Base-by-base conservation (phyloP, 2,329 filamentous ascomycete genomes). In the Capronia epimyces region DNA sequence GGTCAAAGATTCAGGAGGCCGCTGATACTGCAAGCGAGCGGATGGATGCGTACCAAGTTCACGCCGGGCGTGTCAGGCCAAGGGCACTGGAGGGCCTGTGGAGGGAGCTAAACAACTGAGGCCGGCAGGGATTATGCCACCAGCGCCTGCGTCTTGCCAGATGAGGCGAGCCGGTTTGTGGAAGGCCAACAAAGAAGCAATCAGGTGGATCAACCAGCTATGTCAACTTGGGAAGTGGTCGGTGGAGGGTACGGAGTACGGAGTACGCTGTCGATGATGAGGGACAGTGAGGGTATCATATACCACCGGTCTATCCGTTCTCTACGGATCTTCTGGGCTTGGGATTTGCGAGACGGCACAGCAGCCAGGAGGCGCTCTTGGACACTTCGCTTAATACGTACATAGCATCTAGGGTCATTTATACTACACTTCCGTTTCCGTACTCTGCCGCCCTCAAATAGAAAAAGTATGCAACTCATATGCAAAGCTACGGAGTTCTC, bases 1-100 rank as follows among this genome's bases (percentile, higher is more conserved):
- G 42, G 46, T 40, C 8, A 5, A 24, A 42, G 39, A 42, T 55
- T 55, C 53, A 55, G 54, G 54, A 56, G 50, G 48, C 39, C 36
- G 32, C 37, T 49, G 53, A 41, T 45, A 50, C 40, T 36, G 32
- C 46, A 53, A 56, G 54, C 54, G 54, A 56, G 49, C 49, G 36
- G 16, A 48, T 39, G 36, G 25, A 48, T 45, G 50, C 54, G 54
- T 53, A 46, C 25, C 54, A 53, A 27, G 42, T 20, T 12, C 15
- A 18, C 15, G 16, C 15, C 34, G 15, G 34, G 46, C 43, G 50
- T 49, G 46, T 56, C 54, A 49, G 48, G 50, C 50, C 29, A 53
- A 50, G 48, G 16, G 13, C 29, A 32, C 39, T 50, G 52, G 52
- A 49, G 46, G 43, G 37, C 20, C 27, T 39, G 46, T 37, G 39